Conservation (phyloP, 2,329 filamentous ascomycete species). For the Fusarium sp. region DNA sequence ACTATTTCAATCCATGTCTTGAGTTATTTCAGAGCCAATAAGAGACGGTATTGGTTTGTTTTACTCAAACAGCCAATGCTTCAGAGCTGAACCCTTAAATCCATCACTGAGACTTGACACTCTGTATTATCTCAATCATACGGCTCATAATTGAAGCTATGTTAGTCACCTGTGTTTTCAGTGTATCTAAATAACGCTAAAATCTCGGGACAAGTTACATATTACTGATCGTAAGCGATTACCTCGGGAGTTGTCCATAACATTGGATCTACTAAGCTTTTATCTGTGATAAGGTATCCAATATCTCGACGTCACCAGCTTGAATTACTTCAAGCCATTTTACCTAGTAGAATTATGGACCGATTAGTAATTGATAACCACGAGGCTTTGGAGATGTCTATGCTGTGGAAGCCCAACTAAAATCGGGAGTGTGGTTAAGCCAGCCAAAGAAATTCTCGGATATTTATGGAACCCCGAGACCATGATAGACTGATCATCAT, state of each 20-base stretch:
- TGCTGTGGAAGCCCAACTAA: neutral
- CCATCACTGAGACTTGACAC: neutral
- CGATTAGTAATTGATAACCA: neutral
- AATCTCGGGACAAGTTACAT: too few relatives aligned
- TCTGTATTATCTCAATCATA: neutral
- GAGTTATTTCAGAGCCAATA: too few relatives aligned
- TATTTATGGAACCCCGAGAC: neutral
- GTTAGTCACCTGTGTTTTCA: too few relatives aligned
- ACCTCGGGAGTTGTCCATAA: neutral
- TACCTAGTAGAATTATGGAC: neutral
- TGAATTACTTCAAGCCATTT: neutral
- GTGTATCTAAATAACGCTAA: fast-evolving
- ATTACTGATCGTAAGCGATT: neutral
- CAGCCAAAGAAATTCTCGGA: neutral
- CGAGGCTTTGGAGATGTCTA: too few relatives aligned
- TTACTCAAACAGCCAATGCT: neutral
- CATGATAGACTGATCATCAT: neutral
- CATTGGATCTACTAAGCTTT: neutral
- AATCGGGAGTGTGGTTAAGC: neutral
- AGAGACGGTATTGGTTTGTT: too few relatives aligned
- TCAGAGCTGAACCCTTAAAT: neutral
- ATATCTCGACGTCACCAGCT: neutral
- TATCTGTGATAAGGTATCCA: neutral
- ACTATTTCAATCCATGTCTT: too few relatives aligned
- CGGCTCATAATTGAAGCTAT: too few relatives aligned